Percentiles rank a stretch among this genome's conserved stretches.
Conservation (phyloP, 768 basidiomycete species). For the Agaricus sinodeliciosus region DNA sequence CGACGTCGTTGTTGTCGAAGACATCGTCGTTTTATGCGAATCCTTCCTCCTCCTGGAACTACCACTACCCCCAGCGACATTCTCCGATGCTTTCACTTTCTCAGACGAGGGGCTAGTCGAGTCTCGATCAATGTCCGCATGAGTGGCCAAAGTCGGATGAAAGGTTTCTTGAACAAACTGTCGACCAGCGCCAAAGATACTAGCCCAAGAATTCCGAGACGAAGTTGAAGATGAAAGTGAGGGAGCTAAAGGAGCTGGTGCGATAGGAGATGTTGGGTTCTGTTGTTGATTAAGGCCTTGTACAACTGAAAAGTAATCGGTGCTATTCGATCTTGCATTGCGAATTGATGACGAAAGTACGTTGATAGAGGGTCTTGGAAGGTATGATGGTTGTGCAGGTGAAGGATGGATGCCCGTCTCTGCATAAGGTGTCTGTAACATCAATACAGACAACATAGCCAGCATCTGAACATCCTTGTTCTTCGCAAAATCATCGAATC, state of each 20-base stretch:
- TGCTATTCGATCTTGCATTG: slow-evolving; percentile 17
- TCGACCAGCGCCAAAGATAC: slow-evolving; percentile 61
- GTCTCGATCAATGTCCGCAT: slow-evolving; percentile 21
- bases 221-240: slow-evolving; percentile 49
- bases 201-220: slow-evolving; percentile 79
- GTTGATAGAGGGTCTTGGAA: slow-evolving; percentile 10
- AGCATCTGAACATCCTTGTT: slow-evolving; percentile 76
- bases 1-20: slow-evolving; percentile 26
- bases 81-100: slow-evolving; percentile 11
- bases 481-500: slow-evolving; percentile 33
- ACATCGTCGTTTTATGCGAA: slow-evolving; percentile 14
- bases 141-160: slow-evolving; percentile 35
- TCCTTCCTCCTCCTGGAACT: slow-evolving; percentile 22
- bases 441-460: slow-evolving; percentile 66
- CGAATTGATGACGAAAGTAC: slow-evolving; percentile 3
- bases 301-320: slow-evolving; percentile 57
- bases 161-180: slow-evolving; percentile 57
- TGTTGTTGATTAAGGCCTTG: slow-evolving; percentile 32
- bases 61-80: slow-evolving; percentile 10
- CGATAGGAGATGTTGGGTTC: slow-evolving; percentile 40
- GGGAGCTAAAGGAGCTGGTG: slow-evolving; percentile 29
- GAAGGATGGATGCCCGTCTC: background rate
- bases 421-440: slow-evolving; percentile 43
- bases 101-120: background rate
- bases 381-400: background rate